These are phyloP conservation scores for Rhynchosporium agropyri DNA, from an alignment of 2,329 filamentous ascomycete species.

Conservation along the genomic window DNA sequence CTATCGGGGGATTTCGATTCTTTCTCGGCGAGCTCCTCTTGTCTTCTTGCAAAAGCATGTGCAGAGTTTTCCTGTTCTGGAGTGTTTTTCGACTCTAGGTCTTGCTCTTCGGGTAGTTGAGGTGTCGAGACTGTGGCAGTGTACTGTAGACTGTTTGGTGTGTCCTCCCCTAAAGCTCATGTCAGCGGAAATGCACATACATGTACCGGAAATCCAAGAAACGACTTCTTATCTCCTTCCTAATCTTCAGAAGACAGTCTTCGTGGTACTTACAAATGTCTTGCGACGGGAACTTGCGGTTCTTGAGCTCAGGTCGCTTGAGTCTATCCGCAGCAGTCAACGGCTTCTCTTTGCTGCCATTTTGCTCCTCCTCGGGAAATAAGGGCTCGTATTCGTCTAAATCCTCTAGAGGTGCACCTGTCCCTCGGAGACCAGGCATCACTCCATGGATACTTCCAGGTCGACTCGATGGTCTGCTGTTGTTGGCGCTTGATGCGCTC, in stretches of 20 bases:
- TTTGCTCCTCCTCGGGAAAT: conserved; percentile 77
- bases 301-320: conserved; percentile 56
- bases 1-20: conserved; percentile 52
- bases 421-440: conserved; percentile 47
- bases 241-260: background rate
- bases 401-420: conserved; percentile 77
- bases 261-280: conserved; percentile 67
- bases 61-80: conserved; percentile 53
- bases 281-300: conserved; percentile 84
- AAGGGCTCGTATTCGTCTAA: conserved; percentile 94
- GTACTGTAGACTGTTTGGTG: conserved; percentile 79
- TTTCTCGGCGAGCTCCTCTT: conserved; percentile 65
- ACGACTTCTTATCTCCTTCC: background rate
- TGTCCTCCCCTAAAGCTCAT: conserved; percentile 67
- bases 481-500: conserved; percentile 50
- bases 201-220: background rate
- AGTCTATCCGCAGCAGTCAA: conserved; percentile 57
- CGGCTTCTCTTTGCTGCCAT: conserved; percentile 50
- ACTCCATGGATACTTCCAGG: conserved; percentile 64
- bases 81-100: conserved; percentile 37
- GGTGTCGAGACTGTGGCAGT: conserved; percentile 84
- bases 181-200: background rate
- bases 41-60: conserved; percentile 66
- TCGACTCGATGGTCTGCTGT: conserved; percentile 60
- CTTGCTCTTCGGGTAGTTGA: conserved; percentile 58